These are phyloP conservation scores for Populus simonii DNA, from an alignment of 345 rosid species.

Conservation along the genomic window DNA sequence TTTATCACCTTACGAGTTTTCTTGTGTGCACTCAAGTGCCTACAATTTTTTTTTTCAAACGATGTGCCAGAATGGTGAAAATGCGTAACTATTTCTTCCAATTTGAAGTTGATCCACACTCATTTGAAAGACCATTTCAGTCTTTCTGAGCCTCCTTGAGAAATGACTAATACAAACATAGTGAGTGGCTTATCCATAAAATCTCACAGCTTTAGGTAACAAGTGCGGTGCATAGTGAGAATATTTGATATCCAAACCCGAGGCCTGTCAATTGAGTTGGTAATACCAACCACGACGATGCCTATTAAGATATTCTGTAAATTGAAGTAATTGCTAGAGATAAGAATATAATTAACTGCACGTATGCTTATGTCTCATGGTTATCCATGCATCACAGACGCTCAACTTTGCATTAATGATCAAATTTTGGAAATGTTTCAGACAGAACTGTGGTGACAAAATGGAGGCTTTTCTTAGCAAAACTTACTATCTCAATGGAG, in stretches of 20 bases:
- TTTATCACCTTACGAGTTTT: neutral
- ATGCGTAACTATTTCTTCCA: neutral
- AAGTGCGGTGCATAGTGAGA: neutral
- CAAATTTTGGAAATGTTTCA: conserved; percentile 22
- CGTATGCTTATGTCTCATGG: neutral
- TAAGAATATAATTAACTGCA: neutral
- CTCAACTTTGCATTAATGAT: neutral
- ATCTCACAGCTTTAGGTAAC: neutral
- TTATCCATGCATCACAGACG: neutral
- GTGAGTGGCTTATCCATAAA: too few species aligned
- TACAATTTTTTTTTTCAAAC: too few species aligned
- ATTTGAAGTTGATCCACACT: neutral
- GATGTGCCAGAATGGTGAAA: neutral
- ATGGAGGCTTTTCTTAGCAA: conserved; percentile 58
- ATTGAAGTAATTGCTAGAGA: neutral
- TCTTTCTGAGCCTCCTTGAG: neutral
- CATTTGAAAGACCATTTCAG: neutral
- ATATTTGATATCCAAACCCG: neutral
- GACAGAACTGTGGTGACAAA: conserved; percentile 63
- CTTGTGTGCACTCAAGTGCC: too few species aligned
- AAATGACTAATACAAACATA: too few species aligned
- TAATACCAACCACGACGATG: neutral
- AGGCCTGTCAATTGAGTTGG: neutral
- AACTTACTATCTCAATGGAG: conserved; percentile 63
- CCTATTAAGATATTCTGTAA: neutral